Evolutionary conservation across 768 basidiomycete genomes (phyloP).

Genomic region (Mycena chlorophos): DNA sequence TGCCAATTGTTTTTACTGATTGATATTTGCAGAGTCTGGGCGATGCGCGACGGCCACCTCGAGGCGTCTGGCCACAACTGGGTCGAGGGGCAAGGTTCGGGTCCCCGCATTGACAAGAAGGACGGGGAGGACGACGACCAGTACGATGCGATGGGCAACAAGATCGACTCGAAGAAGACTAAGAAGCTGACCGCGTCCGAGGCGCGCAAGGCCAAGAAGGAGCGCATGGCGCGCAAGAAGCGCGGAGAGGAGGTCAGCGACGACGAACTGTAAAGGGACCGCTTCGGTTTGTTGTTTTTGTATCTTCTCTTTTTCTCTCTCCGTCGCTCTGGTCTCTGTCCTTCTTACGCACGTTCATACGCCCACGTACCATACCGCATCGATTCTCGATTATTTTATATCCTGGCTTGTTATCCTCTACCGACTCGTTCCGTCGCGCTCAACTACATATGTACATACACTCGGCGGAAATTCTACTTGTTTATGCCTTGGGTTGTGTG

Average conservation of each 20-base stretch:
- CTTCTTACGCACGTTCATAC: too few species aligned
- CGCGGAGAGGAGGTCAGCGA: constrained; percentile 77
- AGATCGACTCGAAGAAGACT: constrained; percentile 79
- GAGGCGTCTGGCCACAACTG: constrained; percentile 99
- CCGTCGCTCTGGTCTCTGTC: constrained; percentile 5
- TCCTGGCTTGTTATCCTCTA: too few species aligned
- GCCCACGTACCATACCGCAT: too few species aligned
- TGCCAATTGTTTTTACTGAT: not conserved
- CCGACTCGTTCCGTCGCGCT: too few species aligned
- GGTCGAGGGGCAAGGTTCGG: constrained; percentile 98
- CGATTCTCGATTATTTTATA: too few species aligned
- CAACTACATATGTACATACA: too few species aligned
- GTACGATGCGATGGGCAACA: constrained; percentile 99
- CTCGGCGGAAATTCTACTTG: too few species aligned
- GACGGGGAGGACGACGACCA: constrained; percentile 86
- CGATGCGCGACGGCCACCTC: constrained; percentile 95
- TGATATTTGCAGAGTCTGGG: constrained; percentile 70
- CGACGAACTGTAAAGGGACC: constrained; percentile 52
- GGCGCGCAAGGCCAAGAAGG: constrained; percentile 93
- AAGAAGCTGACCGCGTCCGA: constrained; percentile 87
- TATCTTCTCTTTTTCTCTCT: constrained; percentile 7
- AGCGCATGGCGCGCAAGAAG: constrained; percentile 89
- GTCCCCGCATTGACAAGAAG: constrained; percentile 91
- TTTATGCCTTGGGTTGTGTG: too few species aligned
- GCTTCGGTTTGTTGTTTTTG: constrained; percentile 15